Base-by-base conservation (phyloP, 129 eudicot genomes). In the Chrysanthemum seticuspe region DNA sequence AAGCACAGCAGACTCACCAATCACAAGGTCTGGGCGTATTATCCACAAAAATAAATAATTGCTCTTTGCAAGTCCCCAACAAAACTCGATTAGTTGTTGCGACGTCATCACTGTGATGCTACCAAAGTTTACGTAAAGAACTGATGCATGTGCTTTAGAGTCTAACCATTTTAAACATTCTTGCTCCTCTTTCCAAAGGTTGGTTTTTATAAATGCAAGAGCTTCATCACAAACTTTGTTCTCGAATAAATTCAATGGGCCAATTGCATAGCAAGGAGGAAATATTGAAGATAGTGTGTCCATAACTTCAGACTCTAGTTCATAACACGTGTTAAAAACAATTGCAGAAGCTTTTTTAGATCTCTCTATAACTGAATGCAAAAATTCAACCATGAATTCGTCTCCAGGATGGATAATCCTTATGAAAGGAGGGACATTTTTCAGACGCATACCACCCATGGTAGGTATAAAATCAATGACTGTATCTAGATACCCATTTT, bases 41-140 rank as follows among this genome's bases (percentile, higher is more conserved):
- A 80, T 21, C 79, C 79, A 80, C 50, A 66, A 61, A 16, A 74
- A 80, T 21, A 77, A 52, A 53, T 25, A 71, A 71, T 63, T 63
- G 16, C 84, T 80, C 27, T 73, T 80, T 1, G 76, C 76, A 18
- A 80, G 76, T 3, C 84, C 84, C 84, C 84, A 80, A 21, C 72
- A 59, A 53, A 80, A 69, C 70, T 74, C 84, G 34, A 67, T 53
- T 62, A 74, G 68, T 29, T 80, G 84, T 53, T 80, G 71, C 40
- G 65, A 53, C 14, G 84, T 80, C 77, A 78, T 62, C 31, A 78
- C 82, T 1, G 69, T 50, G 12, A 80, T 72, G 45, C 84, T 80
- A 14, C 84, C 84, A 50, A 80, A 80, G 13, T 75, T 80, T 51
- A 80, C 80, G 19, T 76, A 80, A 62, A 80, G 10, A 51, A 80